Percentiles rank a stretch among this genome's conserved stretches.
phyloP scores from a whole-genome alignment of 371 early-diverging fungal species.

The Rhizopus stolonifer region DNA sequence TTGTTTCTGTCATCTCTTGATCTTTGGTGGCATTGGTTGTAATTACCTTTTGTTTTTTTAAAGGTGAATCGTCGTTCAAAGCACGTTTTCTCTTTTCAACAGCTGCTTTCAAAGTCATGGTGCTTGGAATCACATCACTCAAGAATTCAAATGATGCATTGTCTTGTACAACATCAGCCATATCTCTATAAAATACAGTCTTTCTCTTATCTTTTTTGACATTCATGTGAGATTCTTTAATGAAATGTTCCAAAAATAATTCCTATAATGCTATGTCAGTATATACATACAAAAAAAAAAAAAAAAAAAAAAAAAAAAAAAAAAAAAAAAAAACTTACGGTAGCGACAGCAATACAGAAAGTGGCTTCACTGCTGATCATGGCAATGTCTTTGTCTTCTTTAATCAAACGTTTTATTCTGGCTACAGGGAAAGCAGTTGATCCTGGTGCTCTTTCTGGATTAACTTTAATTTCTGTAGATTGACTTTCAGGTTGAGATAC shows the following conservation, averaged over 20 bases:
- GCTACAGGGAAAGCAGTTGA: slow-evolving; percentile 66
- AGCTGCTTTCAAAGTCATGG: slow-evolving; percentile 57
- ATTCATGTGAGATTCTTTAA: slow-evolving; percentile 60
- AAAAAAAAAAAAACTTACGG: slow-evolving; percentile 44
- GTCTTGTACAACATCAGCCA: slow-evolving; percentile 44
- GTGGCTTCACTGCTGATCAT: slow-evolving; percentile 74
- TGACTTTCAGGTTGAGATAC: no score
- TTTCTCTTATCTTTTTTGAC: slow-evolving; percentile 73
- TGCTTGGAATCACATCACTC: slow-evolving; percentile 58
- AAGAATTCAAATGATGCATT: slow-evolving; percentile 47
- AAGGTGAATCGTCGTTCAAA: slow-evolving; percentile 29
- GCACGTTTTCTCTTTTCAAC: slow-evolving; percentile 53
- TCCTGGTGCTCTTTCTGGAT: slow-evolving; percentile 47
- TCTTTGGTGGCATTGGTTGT: not conserved
- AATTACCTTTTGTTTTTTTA: slow-evolving; percentile 24
- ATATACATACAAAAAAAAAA: not conserved
- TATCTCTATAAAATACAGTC: slow-evolving; percentile 73
- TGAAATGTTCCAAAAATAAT: slow-evolving; percentile 75
- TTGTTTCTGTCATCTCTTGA: slow-evolving; percentile 2
- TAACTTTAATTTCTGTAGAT: not conserved
- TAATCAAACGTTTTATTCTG: slow-evolving; percentile 81
- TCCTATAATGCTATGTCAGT: slow-evolving; percentile 46
- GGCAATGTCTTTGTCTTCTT: slow-evolving; percentile 77
- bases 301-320: not conserved
- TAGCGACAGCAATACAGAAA: slow-evolving; percentile 74